Conservation (phyloP, 2,329 filamentous ascomycete species). For the Talaromyces sp. region DNA sequence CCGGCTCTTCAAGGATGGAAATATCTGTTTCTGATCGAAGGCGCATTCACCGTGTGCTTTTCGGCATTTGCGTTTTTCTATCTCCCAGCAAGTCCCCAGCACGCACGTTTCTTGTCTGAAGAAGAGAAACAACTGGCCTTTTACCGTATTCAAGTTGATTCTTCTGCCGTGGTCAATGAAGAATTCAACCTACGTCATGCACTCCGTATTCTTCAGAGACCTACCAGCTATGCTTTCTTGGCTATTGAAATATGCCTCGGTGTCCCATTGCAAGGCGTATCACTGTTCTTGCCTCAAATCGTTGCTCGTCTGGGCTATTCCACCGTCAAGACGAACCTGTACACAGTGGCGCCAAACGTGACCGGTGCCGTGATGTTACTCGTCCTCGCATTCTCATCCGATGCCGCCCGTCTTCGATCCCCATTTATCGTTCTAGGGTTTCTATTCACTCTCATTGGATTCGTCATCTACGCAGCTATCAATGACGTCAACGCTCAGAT, state of each 20-base stretch:
- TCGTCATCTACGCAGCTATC: conserved; percentile 75
- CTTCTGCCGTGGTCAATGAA: conserved; percentile 62
- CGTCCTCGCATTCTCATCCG: conserved; percentile 69
- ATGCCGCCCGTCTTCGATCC: conserved; percentile 64
- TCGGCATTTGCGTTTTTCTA: conserved; percentile 67
- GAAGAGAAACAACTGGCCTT: conserved; percentile 68
- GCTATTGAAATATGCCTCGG: conserved; percentile 60
- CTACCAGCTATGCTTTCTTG: conserved; percentile 55
- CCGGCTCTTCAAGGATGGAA: conserved; percentile 52
- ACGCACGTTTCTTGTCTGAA: conserved; percentile 64
- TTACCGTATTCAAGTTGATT: conserved; percentile 73
- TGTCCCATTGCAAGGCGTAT: conserved; percentile 58
- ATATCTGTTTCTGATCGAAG: conserved; percentile 59
- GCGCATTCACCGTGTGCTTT: conserved; percentile 59
- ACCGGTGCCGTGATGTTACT: conserved; percentile 71
- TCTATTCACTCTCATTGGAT: conserved; percentile 70
- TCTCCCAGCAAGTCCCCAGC: conserved; percentile 63
- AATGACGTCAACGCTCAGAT: conserved; percentile 59
- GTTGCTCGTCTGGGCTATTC: conserved; percentile 34
- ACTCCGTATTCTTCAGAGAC: conserved; percentile 54
- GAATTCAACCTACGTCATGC: conserved; percentile 55
- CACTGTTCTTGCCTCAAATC: conserved; percentile 60
- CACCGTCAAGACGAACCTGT: conserved; percentile 50
- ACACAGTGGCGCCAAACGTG: conserved; percentile 77
- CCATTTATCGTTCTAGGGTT: conserved; percentile 75